phyloP scores from a whole-genome alignment of 2,329 filamentous ascomycete genomes.

The Westerdykella aurantiaca region DNA sequence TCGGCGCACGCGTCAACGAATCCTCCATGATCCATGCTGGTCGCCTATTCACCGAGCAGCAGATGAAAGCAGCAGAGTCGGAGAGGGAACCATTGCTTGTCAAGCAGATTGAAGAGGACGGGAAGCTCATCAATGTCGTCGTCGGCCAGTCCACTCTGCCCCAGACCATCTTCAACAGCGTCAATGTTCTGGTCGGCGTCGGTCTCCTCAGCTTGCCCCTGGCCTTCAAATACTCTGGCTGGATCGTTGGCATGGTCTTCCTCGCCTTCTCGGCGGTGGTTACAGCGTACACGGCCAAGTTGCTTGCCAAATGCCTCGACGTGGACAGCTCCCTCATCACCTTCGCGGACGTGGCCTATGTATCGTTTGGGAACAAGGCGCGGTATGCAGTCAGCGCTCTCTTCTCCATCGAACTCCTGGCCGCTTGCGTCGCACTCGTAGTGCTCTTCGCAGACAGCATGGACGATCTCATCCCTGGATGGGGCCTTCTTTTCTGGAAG shows the following conservation, averaged over 20 bases:
- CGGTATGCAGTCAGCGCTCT: conserved; percentile 76
- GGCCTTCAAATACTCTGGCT: conserved; percentile 80
- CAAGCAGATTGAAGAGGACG: conserved; percentile 77
- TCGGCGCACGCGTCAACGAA: conserved; percentile 53
- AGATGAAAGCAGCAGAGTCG: conserved; percentile 41
- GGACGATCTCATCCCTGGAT: conserved; percentile 66
- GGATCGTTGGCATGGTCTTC: conserved; percentile 74
- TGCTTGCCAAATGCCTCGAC: conserved; percentile 84
- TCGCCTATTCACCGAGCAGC: conserved; percentile 45
- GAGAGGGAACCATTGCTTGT: conserved; percentile 70
- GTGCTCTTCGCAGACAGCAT: conserved; percentile 96
- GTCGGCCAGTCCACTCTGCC: conserved; percentile 92
- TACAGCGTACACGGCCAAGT: conserved; percentile 78
- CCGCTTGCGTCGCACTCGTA: conserved; percentile 80
- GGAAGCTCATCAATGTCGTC: conserved; percentile 76
- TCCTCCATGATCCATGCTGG: conserved; percentile 53
- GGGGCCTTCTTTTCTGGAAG: conserved; percentile 73
- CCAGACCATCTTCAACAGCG: conserved; percentile 94
- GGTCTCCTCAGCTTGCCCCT: conserved; percentile 84
- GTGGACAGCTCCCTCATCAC: conserved; percentile 81
- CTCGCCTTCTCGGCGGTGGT: conserved; percentile 67
- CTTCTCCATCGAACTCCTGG: conserved; percentile 82
- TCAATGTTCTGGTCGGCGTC: conserved; percentile 86
- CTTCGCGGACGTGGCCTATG: conserved; percentile 87
- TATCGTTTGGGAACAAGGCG: conserved; percentile 79